Base-by-base conservation (phyloP, 2,329 filamentous ascomycete species). In the Fusarium mangiferae region DNA sequence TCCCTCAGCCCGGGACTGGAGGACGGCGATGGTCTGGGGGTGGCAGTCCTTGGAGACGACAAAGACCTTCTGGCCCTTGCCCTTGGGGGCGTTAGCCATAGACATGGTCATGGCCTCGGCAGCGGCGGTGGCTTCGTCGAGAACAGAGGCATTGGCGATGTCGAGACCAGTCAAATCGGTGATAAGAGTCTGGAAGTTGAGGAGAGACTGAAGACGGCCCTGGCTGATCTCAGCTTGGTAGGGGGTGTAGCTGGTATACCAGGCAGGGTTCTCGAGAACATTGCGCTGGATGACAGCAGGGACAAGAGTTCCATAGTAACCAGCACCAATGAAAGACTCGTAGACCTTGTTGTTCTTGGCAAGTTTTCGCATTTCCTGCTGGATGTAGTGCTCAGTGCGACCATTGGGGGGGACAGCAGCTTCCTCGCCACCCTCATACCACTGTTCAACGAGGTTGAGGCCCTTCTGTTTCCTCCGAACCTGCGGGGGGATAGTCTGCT, bases 151-250 rank as follows among this genome's bases (percentile, higher is more conserved):
- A 85, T 98, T 98, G 69, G 96, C 91, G 74, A 98, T 95, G 24
- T 94, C 90, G 42, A 98, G 88, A 3, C 90, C 94, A 0, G 96
- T 98, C 75, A 98, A 85, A 80, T 98, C 96, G 5, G 92, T 91
- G 20, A 97, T 93, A 84, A 98, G 87, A 22, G 96, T 98, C 86
- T 98, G 96, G 86, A 95, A 98, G 87, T 98, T 98, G 71, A 98
- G 87, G 54, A 98, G 87, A 8, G 94, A 97, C 86, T 98, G 94
- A 70, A 98, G 84, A 60, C 96, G 91, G 36, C 96, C 96, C 85
- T 98, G 96, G 81, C 94, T 98, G 86, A 98, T 98, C 85, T 98
- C 96, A 8, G 96, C 93, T 85, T 98, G 96, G 84, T 98, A 98
- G 24, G 96, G 96, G 0, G 96, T 98, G 83, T 98, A 98, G 85